Percentiles rank a stretch among this genome's conserved stretches.
These are phyloP conservation scores for Epichloe gansuensis DNA, from an alignment of 2,329 filamentous ascomycete species.

Conservation along the genomic window DNA sequence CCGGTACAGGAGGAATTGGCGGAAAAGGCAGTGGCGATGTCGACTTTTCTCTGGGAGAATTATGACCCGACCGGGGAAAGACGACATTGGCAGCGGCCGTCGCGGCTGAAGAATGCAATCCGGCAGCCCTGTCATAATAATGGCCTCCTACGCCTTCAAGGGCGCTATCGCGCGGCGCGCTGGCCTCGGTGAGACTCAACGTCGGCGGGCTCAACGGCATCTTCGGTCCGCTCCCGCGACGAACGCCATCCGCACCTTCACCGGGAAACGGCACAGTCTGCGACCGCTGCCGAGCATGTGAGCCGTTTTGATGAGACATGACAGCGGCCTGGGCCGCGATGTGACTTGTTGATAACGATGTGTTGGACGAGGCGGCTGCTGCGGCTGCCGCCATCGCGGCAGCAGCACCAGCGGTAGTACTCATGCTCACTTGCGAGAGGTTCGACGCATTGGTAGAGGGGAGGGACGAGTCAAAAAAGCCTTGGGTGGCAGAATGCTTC, in stretches of 20 bases:
- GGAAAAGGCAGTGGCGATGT: conserved; percentile 21
- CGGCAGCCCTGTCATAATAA: conserved; percentile 45
- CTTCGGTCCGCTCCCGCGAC: conserved; percentile 31
- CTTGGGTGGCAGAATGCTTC: conserved; percentile 61
- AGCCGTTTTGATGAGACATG: conserved; percentile 45
- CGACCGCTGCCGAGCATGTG: conserved; percentile 52
- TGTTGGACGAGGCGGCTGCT: conserved; percentile 11
- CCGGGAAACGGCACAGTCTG: conserved; percentile 54
- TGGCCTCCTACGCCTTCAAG: conserved; percentile 39
- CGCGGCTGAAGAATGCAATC: conserved; percentile 50
- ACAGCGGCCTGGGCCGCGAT: conserved; percentile 70
- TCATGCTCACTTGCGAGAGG: conserved; percentile 36
- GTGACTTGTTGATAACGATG: conserved; percentile 49
- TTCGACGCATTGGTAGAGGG: conserved; percentile 48
- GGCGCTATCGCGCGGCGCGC: conserved; percentile 42
- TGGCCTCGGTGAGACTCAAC: conserved; percentile 52
- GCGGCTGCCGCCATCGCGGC: conserved; percentile 20
- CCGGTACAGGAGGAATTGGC: conserved; percentile 23
- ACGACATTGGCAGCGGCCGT: conserved; percentile 55
- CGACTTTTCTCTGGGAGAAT: conserved; percentile 32
- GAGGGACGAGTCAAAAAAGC: conserved; percentile 62
- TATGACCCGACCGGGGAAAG: conserved; percentile 52
- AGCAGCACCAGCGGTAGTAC: conserved; percentile 26
- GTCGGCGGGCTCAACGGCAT: conserved; percentile 48
- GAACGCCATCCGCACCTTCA: conserved; percentile 29